phyloP scores from a whole-genome alignment of 2,329 filamentous ascomycete species.

The Sclerotinia sclerotiorum region DNA sequence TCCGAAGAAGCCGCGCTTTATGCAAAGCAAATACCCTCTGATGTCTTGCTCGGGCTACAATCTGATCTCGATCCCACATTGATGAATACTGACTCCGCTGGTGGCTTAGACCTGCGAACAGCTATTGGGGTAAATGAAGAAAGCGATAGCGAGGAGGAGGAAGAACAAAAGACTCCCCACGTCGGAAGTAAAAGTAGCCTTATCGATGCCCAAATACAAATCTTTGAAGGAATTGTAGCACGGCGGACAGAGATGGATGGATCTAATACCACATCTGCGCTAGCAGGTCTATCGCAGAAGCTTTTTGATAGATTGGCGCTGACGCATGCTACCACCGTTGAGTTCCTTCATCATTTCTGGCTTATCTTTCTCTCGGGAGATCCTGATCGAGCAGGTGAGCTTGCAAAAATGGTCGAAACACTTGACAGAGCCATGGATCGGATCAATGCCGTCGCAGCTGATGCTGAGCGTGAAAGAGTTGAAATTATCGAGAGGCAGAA shows the following conservation, averaged over 20 bases:
- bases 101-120: constrained; percentile 59
- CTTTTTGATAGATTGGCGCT: constrained; percentile 64
- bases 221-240: constrained; percentile 63
- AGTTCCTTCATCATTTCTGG: constrained; percentile 99
- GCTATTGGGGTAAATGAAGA: constrained; percentile 70
- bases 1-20: constrained; percentile 50
- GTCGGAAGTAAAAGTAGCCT: constrained; percentile 71
- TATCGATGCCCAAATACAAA: constrained; percentile 61
- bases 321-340: constrained; percentile 89
- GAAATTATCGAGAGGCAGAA: constrained; percentile 66
- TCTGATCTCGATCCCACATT: constrained; percentile 54
- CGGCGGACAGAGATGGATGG: constrained; percentile 60
- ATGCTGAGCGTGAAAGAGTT: constrained; percentile 74
- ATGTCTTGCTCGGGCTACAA: constrained; percentile 65
- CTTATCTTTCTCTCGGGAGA: constrained; percentile 86
- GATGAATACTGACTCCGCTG: constrained; percentile 49
- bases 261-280: constrained; percentile 34
- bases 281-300: constrained; percentile 47
- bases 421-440: constrained; percentile 73
- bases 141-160: constrained; percentile 65
- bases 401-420: constrained; percentile 79
- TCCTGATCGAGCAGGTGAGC: constrained; percentile 73
- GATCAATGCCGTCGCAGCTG: constrained; percentile 75
- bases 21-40: constrained; percentile 65
- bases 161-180: constrained; percentile 51